Evolutionary conservation across 2,329 filamentous ascomycete species (phyloP).

Genomic region (Fusarium pseudoanthophilum): DNA sequence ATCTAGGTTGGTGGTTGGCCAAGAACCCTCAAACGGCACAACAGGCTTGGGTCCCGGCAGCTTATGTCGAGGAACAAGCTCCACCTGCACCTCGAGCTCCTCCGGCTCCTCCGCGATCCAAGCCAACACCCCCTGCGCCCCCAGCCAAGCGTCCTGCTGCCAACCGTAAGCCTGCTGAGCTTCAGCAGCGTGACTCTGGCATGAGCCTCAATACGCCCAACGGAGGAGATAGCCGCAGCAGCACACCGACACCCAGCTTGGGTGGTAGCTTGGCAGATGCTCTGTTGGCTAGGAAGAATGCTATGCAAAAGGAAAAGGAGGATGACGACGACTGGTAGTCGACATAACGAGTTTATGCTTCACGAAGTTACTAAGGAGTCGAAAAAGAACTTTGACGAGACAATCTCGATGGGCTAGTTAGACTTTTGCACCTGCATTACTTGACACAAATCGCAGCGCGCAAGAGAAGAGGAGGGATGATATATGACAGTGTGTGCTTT

Average conservation of each 20-base stretch:
- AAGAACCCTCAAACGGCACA: constrained; percentile 67
- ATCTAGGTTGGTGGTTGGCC: constrained; percentile 92
- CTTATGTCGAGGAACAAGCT: constrained; percentile 89
- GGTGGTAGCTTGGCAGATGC: constrained; percentile 82
- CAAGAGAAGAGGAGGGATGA: constrained; percentile 30
- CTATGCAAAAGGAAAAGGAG: constrained; percentile 76
- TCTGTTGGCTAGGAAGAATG: constrained; percentile 78
- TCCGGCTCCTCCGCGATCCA: constrained; percentile 72
- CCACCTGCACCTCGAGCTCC: constrained; percentile 71
- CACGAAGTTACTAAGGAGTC: constrained; percentile 34
- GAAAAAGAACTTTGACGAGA: constrained; percentile 28
- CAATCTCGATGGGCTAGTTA: constrained; percentile 26
- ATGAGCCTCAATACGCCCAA: constrained; percentile 69
- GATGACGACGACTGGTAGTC: constrained; percentile 77
- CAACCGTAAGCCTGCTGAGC: constrained; percentile 75
- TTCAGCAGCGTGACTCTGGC: constrained; percentile 77
- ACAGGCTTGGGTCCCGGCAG: constrained; percentile 95
- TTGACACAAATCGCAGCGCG: constrained; percentile 19
- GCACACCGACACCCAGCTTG: constrained; percentile 76
- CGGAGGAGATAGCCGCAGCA: constrained; percentile 72
- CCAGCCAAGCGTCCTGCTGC: constrained; percentile 82
- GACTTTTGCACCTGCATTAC: constrained; percentile 11
- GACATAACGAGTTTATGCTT: constrained; percentile 40
- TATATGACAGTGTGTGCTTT: constrained; percentile 19
- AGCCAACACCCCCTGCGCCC: constrained; percentile 79